Base-by-base conservation (phyloP, 495 filamentous ascomycete genomes). In the Glutinoglossum americanum region DNA sequence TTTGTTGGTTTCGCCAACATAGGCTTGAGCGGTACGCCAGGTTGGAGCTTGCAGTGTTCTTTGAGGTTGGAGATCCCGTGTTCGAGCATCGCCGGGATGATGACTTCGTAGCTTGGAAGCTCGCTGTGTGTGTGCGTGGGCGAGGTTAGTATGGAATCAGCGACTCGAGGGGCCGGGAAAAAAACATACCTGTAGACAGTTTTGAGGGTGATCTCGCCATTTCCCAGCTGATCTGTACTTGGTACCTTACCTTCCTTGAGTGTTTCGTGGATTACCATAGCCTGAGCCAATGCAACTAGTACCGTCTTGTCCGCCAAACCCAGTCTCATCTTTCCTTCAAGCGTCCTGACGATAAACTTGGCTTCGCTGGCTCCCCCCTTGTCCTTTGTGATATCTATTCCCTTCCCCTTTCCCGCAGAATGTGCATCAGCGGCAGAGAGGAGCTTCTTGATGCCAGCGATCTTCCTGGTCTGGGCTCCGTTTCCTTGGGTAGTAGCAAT, bases 1-100 rank as follows among this genome's bases (percentile, higher is more conserved):
- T 98, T 98, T 0, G 93, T 98, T 0, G 92, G 93, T 63, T 96
- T 97, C 6, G 92, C 92, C 71, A 98, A 79, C 92, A 98, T 98
- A 62, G 92, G 92, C 69, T 97, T 98, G 37, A 98, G 77, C 21
- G 92, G 92, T 25, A 98, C 83, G 59, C 92, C 92, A 2, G 93
- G 89, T 57, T 89, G 84, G 27, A 98, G 77, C 66, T 92, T 94
- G 81, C 92, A 98, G 45, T 83, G 77, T 8, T 94, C 80, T 35
- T 77, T 76, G 11, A 98, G 68, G 37, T 85, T 79, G 72, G 80
- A 79, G 55, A 98, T 85, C 27, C 93, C 93, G 63, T 89, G 76
- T 57, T 94, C 71, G 21, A 94, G 71, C 74, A 96, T 85, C 11
- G 81, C 81, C 0, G 90, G 92, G 61, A 98, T 81, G 61, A 98